These are phyloP conservation scores for Globisporangium barbulae DNA, from an alignment of 352 stramenopile species.

Conservation along the genomic window DNA sequence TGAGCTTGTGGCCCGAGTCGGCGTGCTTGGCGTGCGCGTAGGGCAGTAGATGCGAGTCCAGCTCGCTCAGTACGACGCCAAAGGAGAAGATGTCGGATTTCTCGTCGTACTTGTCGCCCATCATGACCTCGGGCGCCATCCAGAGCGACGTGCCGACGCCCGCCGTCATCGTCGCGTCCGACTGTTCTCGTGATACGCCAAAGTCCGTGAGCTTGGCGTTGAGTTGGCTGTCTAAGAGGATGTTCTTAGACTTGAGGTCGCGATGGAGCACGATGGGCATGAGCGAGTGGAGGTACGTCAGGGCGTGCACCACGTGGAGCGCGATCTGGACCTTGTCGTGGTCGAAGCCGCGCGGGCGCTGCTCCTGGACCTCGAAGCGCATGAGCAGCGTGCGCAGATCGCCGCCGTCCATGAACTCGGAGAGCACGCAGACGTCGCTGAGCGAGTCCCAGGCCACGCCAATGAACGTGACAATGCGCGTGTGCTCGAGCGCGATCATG, in stretches of 20 bases:
- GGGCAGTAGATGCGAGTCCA: constrained; percentile 44
- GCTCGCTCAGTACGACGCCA: constrained; percentile 41
- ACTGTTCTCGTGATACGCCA: constrained; percentile 40
- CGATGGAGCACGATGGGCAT: constrained; percentile 33
- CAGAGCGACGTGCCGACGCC: constrained; percentile 49
- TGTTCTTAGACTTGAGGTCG: constrained; percentile 43
- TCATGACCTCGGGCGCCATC: constrained; percentile 64
- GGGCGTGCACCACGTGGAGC: constrained; percentile 34
- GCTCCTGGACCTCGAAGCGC: constrained; percentile 32
- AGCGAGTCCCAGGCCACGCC: constrained; percentile 40
- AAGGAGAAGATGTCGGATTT: constrained; percentile 56
- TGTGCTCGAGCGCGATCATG: constrained; percentile 38
- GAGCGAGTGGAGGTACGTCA: constrained; percentile 54
- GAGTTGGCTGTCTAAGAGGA: constrained; percentile 30
- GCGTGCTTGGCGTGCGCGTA: constrained; percentile 28
- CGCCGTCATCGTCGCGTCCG: constrained; percentile 43
- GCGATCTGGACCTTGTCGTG: constrained; percentile 52
- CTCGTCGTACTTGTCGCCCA: constrained; percentile 41
- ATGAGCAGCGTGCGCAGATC: constrained; percentile 35
- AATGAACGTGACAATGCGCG: constrained; percentile 38
- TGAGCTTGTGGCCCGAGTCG: constrained; percentile 25
- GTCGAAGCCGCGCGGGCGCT: constrained; percentile 34
- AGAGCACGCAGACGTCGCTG: constrained; percentile 34
- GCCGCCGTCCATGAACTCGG: constrained; percentile 42
- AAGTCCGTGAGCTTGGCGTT: constrained; percentile 67